A percentile compares a stretch with the other conserved stretches of the same genome.
Conservation (phyloP, 257 asterid species). For the Petrea volubilis region DNA sequence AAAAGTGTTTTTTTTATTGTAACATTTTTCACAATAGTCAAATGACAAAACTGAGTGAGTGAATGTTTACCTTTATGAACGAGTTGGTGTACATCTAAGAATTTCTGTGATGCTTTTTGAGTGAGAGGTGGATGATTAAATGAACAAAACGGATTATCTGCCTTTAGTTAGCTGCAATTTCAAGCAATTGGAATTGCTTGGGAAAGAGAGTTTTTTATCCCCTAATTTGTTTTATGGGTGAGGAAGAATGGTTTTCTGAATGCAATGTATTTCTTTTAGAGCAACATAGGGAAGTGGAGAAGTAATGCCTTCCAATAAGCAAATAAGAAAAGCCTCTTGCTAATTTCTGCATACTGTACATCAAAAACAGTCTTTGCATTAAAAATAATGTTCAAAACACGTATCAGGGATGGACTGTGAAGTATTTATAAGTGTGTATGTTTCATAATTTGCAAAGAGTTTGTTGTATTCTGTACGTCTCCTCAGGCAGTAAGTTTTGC, state of each 20-base stretch:
- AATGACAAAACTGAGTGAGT: not conserved
- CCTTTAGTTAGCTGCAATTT: not conserved
- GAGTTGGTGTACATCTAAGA: not conserved
- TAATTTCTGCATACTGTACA: not conserved
- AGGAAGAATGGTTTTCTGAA: not conserved
- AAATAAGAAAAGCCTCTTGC: too few relatives aligned
- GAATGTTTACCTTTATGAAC: not conserved
- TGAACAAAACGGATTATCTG: not conserved
- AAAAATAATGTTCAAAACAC: not conserved
- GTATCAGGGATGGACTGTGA: too few relatives aligned
- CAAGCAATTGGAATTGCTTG: not conserved
- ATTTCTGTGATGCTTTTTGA: not conserved
- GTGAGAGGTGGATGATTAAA: not conserved
- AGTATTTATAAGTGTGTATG: too few relatives aligned
- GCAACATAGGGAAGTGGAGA: not conserved
- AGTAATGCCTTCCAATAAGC: too few relatives aligned
- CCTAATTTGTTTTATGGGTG: not conserved
- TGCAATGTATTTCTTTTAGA: not conserved
- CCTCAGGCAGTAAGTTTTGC: not conserved
- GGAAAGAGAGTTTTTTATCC: not conserved
- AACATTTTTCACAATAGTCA: not conserved
- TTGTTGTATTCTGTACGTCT: not conserved
- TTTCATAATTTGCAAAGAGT: too few relatives aligned
- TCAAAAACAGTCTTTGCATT: not conserved
- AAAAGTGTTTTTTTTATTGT: not conserved